Evolutionary conservation across 192 early-diverging fungal genomes (phyloP).

Genomic region (Phycomyces blakesleeanus): DNA sequence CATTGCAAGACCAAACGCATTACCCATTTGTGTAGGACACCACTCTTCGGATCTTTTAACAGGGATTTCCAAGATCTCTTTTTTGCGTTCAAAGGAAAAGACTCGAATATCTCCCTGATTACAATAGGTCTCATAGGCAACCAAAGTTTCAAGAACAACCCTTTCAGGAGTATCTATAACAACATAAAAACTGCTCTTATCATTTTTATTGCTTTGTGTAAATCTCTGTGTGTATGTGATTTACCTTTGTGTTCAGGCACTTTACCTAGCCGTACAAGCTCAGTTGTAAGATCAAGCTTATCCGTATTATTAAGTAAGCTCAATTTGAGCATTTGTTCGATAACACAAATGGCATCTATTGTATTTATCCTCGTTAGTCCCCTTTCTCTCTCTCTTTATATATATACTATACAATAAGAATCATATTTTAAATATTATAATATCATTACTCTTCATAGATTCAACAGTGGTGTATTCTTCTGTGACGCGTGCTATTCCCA

Average conservation of each 20-base stretch:
- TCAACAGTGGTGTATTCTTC: slow-evolving; percentile 6
- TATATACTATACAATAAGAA: neutral
- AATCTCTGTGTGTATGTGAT: too few species aligned
- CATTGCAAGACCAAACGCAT: slow-evolving; percentile 20
- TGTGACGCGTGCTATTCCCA: slow-evolving; percentile 22
- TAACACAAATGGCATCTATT: slow-evolving; percentile 5
- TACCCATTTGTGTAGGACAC: slow-evolving; percentile 11
- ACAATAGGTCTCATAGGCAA: slow-evolving; percentile 8
- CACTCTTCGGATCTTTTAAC: slow-evolving; percentile 14
- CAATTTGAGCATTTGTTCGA: slow-evolving; percentile 9
- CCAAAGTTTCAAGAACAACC: slow-evolving; percentile 10
- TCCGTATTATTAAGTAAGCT: slow-evolving; percentile 25
- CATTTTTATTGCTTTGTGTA: too few species aligned
- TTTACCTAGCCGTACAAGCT: slow-evolving; percentile 16
- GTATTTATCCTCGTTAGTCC: neutral
- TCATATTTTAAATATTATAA: neutral
- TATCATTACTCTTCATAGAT: neutral
- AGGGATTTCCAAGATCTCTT: neutral
- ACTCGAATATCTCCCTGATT: neutral
- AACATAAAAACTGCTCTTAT: neutral
- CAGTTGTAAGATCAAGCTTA: slow-evolving; percentile 28
- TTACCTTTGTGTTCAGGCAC: slow-evolving; percentile 10
- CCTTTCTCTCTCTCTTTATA: neutral
- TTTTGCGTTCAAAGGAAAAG: neutral
- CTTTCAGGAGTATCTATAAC: slow-evolving; percentile 17